Base-by-base conservation (phyloP, 164 flowering plant genomes). In the Aristolochia californica region DNA sequence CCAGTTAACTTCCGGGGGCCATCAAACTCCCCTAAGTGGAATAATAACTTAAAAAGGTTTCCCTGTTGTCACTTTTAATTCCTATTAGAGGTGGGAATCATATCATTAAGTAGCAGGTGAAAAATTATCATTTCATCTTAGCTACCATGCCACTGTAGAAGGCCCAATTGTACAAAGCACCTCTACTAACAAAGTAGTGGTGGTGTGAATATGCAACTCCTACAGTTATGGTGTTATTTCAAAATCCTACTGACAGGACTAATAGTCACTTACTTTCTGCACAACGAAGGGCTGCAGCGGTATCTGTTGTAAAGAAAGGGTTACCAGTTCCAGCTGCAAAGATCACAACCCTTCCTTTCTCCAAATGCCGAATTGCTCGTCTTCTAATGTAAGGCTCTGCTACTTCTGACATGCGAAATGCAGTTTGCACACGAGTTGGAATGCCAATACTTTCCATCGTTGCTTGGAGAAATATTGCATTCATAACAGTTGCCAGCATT, bases 271-370 rank as follows among this genome's bases (percentile, higher is more conserved):
- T 70, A 93, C 99, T 93, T 74, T 93, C 97, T 12, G 97, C 99
- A 78, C 91, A 83, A 24, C 99, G 96, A 45, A 93, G 95, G 61
- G 99, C 96, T 28, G 99, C 99, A 48, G 99, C 99, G 23, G 99
- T 93, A 66, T 93, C 99, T 16, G 99, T 93, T 18, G 99, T 87
- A 78, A 93, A 93, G 77, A 93, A 93, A n/a, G 99, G 99, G 72
- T 93, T 93, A 25, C 99, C 99, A 53, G 90, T 93, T 73, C 99
- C 99, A 45, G 99, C 99, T 13, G 99, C 99, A 76, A 93, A 93
- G 55, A 93, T 93, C 18, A 93, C 97, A 38, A 89, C 99, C 59
- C 99, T 73, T 57, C 99, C 99, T 72, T 93, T 93, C 77, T 93
- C 99, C 72, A 93, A 70, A 81, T 93, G 99, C 74, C 97, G 76